Percentiles rank a stretch among this genome's conserved stretches.
Evolutionary conservation across 78 protist genomes (phyloP).

Genomic region (slime mould (Dictyostelium discoideum)): DNA sequence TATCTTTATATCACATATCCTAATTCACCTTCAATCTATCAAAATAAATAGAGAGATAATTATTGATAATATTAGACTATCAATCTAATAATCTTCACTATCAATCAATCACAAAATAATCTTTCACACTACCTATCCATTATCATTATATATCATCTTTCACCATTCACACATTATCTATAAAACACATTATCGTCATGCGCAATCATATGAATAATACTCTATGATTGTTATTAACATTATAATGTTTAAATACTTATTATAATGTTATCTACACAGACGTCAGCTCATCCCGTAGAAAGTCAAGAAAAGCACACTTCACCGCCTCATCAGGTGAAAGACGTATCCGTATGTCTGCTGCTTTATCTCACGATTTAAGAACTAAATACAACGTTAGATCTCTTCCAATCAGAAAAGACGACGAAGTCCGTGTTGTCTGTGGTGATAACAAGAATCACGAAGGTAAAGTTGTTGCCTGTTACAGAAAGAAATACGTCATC

Average conservation of each 20-base stretch:
- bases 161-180: too few relatives aligned
- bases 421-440: slow-evolving; percentile 96
- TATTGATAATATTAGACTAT: background rate
- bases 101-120: too few relatives aligned
- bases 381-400: slow-evolving; percentile 96
- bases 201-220: background rate
- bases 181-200: background rate
- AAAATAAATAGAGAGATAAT: background rate
- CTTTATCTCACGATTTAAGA: slow-evolving; percentile 98
- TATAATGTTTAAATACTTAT: background rate
- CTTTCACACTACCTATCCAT: background rate
- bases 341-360: slow-evolving; percentile 95
- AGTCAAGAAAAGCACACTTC: slow-evolving; percentile 99
- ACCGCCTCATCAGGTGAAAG: slow-evolving; percentile 96
- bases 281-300: slow-evolving; percentile 96
- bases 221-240: background rate
- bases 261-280: slow-evolving; percentile 13
- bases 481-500: slow-evolving; percentile 97
- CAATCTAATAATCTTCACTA: background rate
- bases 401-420: slow-evolving; percentile 99
- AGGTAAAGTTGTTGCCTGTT: slow-evolving; percentile 94
- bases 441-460: slow-evolving; percentile 94
- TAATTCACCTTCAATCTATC: background rate
- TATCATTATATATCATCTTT: too few relatives aligned
- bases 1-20: background rate